A percentile compares a stretch with the other conserved stretches of the same genome.
Evolutionary conservation across 2,329 filamentous ascomycete species (phyloP).

Genomic region (Epichloe coenophiala): DNA sequence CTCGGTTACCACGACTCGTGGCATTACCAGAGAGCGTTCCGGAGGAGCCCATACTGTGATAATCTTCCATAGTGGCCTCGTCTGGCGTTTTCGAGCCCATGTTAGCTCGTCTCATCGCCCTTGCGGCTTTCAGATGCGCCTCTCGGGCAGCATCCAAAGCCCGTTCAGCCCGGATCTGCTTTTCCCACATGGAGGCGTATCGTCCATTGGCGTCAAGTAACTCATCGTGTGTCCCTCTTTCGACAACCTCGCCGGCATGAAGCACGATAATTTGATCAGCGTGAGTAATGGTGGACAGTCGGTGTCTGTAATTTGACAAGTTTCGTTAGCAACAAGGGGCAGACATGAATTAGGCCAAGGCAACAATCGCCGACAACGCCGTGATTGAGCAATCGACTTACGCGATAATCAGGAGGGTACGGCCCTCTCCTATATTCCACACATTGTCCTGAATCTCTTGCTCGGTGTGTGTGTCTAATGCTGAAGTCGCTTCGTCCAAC

Average conservation of each 20-base stretch:
- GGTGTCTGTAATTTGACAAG: slow-evolving; percentile 38
- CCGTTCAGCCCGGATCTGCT: slow-evolving; percentile 67
- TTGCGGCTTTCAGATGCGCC: slow-evolving; percentile 22
- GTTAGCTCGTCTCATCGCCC: slow-evolving; percentile 34
- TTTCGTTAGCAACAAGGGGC: slow-evolving; percentile 9
- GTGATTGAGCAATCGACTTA: slow-evolving; percentile 30
- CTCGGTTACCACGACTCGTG: slow-evolving; percentile 18
- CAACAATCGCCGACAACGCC: no score
- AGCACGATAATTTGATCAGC: slow-evolving; percentile 77
- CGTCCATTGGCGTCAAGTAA: slow-evolving; percentile 56
- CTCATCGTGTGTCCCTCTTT: slow-evolving; percentile 67
- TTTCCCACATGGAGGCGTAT: slow-evolving; percentile 80
- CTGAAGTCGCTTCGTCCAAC: slow-evolving; percentile 84
- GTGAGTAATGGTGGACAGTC: slow-evolving; percentile 72
- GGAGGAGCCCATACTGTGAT: slow-evolving; percentile 32
- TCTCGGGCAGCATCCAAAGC: slow-evolving; percentile 31
- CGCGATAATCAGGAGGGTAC: slow-evolving; percentile 92
- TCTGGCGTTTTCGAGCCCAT: slow-evolving; percentile 24
- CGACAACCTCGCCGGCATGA: slow-evolving; percentile 61
- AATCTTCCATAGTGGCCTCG: slow-evolving; percentile 32
- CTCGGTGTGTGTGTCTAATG: slow-evolving; percentile 82
- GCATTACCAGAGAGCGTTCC: slow-evolving; percentile 24
- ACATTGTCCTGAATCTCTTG: slow-evolving; percentile 85
- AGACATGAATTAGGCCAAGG: no score
- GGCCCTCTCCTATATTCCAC: slow-evolving; percentile 64